Percentiles rank a stretch among this genome's conserved stretches.
Evolutionary conservation across 192 early-diverging fungal genomes (phyloP).

Genomic region (Backusella macrospora): DNA sequence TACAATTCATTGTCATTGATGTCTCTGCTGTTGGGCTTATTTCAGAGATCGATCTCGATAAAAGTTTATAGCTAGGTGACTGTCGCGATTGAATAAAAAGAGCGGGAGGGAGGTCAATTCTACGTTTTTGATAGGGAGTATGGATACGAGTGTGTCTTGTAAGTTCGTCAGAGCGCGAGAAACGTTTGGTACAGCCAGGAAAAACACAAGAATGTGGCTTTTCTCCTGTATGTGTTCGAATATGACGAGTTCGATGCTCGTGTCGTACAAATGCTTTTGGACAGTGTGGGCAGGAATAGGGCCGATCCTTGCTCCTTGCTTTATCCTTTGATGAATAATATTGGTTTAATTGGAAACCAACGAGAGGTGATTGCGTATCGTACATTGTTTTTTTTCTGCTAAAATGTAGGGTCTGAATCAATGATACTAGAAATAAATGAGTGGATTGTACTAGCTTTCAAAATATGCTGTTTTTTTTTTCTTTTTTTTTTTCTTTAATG

Average conservation of each 20-base stretch:
- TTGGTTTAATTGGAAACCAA: background rate
- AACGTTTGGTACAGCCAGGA: conserved; percentile 69
- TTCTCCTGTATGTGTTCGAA: conserved; percentile 83
- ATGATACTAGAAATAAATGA: background rate
- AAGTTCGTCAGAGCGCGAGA: conserved; percentile 80
- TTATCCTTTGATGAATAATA: background rate
- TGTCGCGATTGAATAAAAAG: too few species aligned
- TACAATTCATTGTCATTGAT: too few species aligned
- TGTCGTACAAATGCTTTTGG: conserved; percentile 70
- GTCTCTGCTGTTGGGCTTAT: too few species aligned
- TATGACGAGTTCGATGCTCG: conserved; percentile 83
- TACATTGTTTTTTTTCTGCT: background rate
- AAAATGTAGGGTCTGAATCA: background rate
- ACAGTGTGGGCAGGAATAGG: conserved; percentile 58
- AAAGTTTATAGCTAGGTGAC: too few species aligned
- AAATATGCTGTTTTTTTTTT: too few species aligned
- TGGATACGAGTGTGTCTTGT: conserved; percentile 55
- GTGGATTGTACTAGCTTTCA: background rate
- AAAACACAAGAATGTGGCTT: conserved; percentile 82
- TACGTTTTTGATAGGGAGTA: conserved; percentile 35
- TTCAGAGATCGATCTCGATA: background rate
- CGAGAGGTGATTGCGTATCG: background rate
- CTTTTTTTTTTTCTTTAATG: background rate
- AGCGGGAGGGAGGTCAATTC: too few species aligned
- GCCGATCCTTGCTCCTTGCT: conserved; percentile 43